Conservation (phyloP, 139 green algal genomes). For the Limnomonas spitsbergensis region DNA sequence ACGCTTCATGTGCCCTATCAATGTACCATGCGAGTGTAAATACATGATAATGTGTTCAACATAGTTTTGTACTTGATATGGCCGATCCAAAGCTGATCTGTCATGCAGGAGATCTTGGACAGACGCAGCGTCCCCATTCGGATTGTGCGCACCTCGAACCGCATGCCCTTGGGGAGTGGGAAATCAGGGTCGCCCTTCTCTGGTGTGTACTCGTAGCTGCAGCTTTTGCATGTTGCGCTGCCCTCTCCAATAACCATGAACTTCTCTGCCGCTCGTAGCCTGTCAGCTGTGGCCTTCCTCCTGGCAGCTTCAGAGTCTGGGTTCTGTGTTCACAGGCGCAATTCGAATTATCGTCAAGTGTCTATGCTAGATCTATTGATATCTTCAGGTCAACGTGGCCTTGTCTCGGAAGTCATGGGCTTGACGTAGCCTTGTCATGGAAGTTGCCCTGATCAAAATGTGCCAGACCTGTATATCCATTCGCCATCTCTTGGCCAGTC, state of each 20-base stretch:
- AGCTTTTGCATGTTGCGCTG: slow-evolving; percentile 64
- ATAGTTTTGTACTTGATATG: no score
- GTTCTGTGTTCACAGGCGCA: background rate
- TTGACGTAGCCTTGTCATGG: no score
- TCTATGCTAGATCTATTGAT: background rate
- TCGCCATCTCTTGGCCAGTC: background rate
- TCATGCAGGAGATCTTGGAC: no score
- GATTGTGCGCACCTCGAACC: slow-evolving; percentile 62
- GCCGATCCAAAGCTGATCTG: no score
- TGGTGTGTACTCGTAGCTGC: slow-evolving; percentile 79
- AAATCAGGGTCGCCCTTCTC: slow-evolving; percentile 86
- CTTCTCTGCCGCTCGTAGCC: slow-evolving; percentile 79
- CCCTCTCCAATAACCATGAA: slow-evolving; percentile 85
- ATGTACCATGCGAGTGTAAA: no score
- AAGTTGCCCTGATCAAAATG: background rate
- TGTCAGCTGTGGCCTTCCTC: background rate
- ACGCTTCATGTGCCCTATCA: no score
- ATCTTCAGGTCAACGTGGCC: background rate
- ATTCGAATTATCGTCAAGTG: background rate
- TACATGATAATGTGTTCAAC: no score
- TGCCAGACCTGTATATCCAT: background rate
- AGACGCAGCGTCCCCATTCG: no score
- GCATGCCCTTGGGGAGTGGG: slow-evolving; percentile 68
- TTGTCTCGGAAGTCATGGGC: no score
- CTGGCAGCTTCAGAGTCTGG: background rate